Conservation (phyloP, 83 land plant species). For the Picea mariana region DNA sequence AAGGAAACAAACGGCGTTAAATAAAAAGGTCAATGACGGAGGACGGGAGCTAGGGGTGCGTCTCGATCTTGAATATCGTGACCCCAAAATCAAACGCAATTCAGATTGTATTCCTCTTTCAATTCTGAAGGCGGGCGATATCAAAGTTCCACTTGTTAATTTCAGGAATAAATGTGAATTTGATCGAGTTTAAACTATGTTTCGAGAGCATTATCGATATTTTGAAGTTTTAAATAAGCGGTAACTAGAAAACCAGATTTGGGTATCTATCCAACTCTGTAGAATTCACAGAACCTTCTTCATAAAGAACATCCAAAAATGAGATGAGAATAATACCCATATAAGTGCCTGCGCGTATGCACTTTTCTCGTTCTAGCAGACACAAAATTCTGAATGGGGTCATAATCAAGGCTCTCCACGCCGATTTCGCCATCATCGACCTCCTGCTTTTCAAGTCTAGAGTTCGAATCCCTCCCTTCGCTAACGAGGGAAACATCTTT, state of each 20-base stretch:
- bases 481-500: not conserved
- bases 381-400: conserved; percentile 31
- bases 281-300: no score
- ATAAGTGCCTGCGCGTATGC: conserved; percentile 24
- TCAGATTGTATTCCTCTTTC: not conserved
- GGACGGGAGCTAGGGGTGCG: no score
- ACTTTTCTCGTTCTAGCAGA: conserved; percentile 20
- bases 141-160: not conserved
- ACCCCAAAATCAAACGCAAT: no score
- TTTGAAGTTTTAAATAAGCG: no score
- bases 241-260: no score
- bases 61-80: no score
- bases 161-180: no score
- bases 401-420: conserved; percentile 45
- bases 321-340: conserved; percentile 25
- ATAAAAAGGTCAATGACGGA: no score
- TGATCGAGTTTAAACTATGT: no score
- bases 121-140: not conserved
- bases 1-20: no score
- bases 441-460: conserved; percentile 15
- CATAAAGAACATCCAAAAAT: not conserved
- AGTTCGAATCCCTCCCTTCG: not conserved
- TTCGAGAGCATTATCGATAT: no score
- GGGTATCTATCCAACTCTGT: no score
- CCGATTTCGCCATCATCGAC: conserved; percentile 27